These are phyloP conservation scores for Salvia sclarea DNA, from an alignment of 305 asterid genomes.

Conservation along the genomic window DNA sequence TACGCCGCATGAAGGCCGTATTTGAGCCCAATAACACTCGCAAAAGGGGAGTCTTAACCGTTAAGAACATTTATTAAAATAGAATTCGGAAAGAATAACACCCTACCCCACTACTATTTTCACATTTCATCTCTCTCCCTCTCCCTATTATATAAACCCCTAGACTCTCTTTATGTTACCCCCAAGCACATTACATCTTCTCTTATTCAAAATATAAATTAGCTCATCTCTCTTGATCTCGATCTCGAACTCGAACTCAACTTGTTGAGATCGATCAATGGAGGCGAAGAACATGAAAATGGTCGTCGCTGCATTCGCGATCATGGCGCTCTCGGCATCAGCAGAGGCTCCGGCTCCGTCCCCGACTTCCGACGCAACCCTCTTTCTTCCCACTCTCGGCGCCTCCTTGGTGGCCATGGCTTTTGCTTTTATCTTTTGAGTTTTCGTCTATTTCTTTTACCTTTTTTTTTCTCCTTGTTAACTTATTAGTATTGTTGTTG, in stretches of 20 bases:
- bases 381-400: conserved; percentile 44
- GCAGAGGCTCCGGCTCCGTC: conserved; percentile 53
- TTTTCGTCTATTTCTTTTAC: neutral
- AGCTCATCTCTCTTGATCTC: no score
- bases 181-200: neutral
- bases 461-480: neutral
- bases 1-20: no score
- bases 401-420: conserved; percentile 48
- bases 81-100: no score
- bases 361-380: conserved; percentile 50
- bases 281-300: conserved; percentile 51
- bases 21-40: no score
- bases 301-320: conserved; percentile 34
- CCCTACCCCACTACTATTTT: no score
- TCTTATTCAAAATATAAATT: no score
- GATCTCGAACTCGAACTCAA: no score
- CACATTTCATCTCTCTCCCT: no score
- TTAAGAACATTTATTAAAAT: no score
- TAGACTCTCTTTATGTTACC: neutral
- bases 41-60: no score
- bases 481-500: neutral
- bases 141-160: conserved; percentile 34
- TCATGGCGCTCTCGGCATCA: conserved; percentile 42
- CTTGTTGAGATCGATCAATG: conserved; percentile 30
- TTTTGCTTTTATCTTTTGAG: conserved; percentile 43